A percentile compares a stretch with the other conserved stretches of the same genome.
Conservation (phyloP, 768 basidiomycete species). For the Chlorophyllum brunneum region DNA sequence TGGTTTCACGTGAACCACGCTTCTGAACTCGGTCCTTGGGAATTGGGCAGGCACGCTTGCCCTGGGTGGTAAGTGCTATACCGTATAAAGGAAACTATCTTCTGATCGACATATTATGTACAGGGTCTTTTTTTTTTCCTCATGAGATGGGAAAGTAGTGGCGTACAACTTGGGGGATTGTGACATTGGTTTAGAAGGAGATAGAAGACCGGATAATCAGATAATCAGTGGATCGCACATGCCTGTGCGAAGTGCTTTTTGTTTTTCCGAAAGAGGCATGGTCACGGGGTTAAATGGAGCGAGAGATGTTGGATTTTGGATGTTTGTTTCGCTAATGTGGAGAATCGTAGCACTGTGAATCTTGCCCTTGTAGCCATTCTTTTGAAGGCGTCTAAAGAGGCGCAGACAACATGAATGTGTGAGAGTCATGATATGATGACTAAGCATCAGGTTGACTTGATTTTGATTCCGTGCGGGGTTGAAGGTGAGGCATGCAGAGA, state of each 20-base stretch:
- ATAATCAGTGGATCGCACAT: conserved; percentile 15
- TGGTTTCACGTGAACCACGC: conserved; percentile 5
- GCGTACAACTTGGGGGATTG: conserved; percentile 29
- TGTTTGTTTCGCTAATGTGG: no score
- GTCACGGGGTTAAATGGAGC: not conserved
- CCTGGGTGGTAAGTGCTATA: conserved; percentile 13
- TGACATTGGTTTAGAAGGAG: conserved; percentile 29
- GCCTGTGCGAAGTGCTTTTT: conserved; percentile 23
- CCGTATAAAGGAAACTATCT: no score
- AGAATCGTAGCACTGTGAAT: no score
- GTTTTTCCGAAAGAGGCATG: conserved; percentile 27
- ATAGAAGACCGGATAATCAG: conserved; percentile 13
- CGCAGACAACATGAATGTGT: no score
- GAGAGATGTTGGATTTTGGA: no score
- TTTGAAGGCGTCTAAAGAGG: no score
- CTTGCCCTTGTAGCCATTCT: no score
- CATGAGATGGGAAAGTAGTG: conserved; percentile 29
- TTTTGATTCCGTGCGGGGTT: not conserved
- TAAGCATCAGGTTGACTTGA: not conserved
- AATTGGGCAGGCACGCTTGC: conserved; percentile 2
- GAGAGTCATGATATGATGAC: not conserved
- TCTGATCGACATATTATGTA: no score
- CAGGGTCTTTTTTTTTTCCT: conserved; percentile 34
- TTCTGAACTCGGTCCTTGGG: conserved; percentile 9
- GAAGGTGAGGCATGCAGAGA: not conserved